Percentiles rank a stretch among this genome's conserved stretches.
Evolutionary conservation across 2,329 filamentous ascomycete genomes (phyloP).

Genomic region (Phaeosphaeriaceae sp.): DNA sequence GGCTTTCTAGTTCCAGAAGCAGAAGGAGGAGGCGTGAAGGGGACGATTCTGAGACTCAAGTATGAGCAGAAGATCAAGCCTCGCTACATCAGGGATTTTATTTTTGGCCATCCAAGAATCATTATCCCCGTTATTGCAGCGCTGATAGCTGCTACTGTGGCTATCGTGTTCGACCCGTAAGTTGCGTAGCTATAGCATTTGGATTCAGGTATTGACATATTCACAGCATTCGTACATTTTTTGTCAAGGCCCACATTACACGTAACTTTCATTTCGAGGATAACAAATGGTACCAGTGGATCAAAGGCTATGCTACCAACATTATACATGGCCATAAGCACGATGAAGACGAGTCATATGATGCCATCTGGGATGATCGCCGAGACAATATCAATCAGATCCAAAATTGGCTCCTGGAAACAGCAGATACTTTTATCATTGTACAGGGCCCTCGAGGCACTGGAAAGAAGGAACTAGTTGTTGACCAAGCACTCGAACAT

Average conservation of each 20-base stretch:
- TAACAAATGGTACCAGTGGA: constrained; percentile 78
- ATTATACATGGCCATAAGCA: constrained; percentile 66
- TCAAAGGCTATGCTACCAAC: constrained; percentile 74
- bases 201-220: constrained; percentile 6
- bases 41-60: constrained; percentile 79
- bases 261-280: constrained; percentile 76
- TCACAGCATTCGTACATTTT: constrained; percentile 78
- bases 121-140: constrained; percentile 84
- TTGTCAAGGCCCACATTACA: constrained; percentile 87
- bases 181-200: constrained; percentile 10
- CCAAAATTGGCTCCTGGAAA: constrained; percentile 84
- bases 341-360: constrained; percentile 68
- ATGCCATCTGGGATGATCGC: constrained; percentile 86
- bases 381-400: constrained; percentile 82
- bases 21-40: constrained; percentile 74
- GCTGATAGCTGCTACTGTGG: constrained; percentile 81
- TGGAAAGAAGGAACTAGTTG: constrained; percentile 85
- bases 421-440: constrained; percentile 89
- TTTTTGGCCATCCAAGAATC: constrained; percentile 83
- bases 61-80: constrained; percentile 81
- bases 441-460: constrained; percentile 91
- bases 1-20: constrained; percentile 73
- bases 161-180: constrained; percentile 79
- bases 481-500: constrained; percentile 81
- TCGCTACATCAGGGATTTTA: constrained; percentile 85